Base-by-base conservation (phyloP, 2,329 filamentous ascomycete genomes). In the Colletotrichum kahawae region DNA sequence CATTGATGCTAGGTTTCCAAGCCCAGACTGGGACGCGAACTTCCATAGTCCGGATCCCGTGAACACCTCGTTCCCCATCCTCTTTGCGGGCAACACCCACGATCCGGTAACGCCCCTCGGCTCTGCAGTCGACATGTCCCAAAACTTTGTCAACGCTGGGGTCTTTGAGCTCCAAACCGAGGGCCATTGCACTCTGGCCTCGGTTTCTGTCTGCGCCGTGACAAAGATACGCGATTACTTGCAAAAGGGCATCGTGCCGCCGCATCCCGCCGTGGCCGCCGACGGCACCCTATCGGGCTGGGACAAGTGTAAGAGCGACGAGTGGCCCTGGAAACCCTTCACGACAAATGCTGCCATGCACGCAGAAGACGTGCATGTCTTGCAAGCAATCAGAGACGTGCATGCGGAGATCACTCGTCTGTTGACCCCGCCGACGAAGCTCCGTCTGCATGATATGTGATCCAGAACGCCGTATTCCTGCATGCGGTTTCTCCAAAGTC, bases 21-120 rank as follows among this genome's bases (percentile, higher is more conserved):
- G 66, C 33, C 78, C 80, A 64, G 80, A 80, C 76, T 82, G 78
- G 36, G 76, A 77, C 38, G 80, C 79, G 18, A 83, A 71, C n/a
- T 54, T 75, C 7, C 84, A 75, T 83, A 62, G 54, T 56, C 31
- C 65, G 14, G 51, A 70, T 31, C 74, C 65, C 36, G 24, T 70
- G 59, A 76, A 86, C 31, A 90, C 88, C 7, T 83, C 85, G 7
- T 86, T 90, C 76, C 91, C 91, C 0, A 83, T 93, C 36, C 84
- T 93, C 8, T 90, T 91, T 79, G 82, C 92, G 14, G 88, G 87
- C 43, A 92, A 90, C 78, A 89, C 87, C 0, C 84, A 88, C 16
- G 91, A 93, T 71, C 90, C 91, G 1, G 90, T 92, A 21, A 92
- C 91, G 0, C 90, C 91, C 4, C 81, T 92, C 7, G 77, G 79